Evolutionary conservation across 2,329 filamentous ascomycete genomes (phyloP), one percentile per base, ranked within the genome.

Genomic region (Aspergillus sp.): DNA sequence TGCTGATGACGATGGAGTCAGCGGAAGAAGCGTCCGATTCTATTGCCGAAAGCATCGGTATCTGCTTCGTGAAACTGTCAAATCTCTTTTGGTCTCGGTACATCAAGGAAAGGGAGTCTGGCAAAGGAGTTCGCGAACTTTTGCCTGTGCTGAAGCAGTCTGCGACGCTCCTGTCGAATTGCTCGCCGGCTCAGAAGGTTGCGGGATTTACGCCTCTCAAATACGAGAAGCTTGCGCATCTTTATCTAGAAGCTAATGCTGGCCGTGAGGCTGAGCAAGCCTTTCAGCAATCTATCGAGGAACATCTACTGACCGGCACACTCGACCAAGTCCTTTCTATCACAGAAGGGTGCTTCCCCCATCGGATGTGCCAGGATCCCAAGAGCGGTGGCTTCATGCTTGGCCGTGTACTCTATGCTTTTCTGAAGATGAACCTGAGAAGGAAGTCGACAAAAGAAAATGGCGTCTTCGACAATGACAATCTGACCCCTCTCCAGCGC

Each of bases 31-130:
- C 58, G 2, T 23, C 57, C 1, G 69, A 71, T 15, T 56, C 58
- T 27, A 54, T 62, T 8, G 60, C 55, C 5, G 67, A 74, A 23
- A 68, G 58, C 19, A 66, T 68, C 48, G 70, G 71, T 1, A 61
- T 66, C 57, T 68, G 68, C 10, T 66, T 77, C 57, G 71, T 78
- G 15, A 78, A 76, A 27, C 58, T 82, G 44, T 82, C 80, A 0
- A 81, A 81, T 60, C 62, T 79, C 4, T 80, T 77, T 61, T 82
- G 80, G 80, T 77, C 76, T 49, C 74, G 78, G 8, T 82, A 81
- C 58, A 67, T 79, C 21, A 76, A 78, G 58, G 74, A 76, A 50
- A 78, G 76, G 53, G 75, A 79, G 59, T 59, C 68, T 38, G 71
- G 73, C 1, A 71, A 72, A 59, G 63, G 68, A 2, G 66, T 71